Evolutionary conservation across 169 alveolate species (phyloP).

Genomic region (Plasmodium yoelii): DNA sequence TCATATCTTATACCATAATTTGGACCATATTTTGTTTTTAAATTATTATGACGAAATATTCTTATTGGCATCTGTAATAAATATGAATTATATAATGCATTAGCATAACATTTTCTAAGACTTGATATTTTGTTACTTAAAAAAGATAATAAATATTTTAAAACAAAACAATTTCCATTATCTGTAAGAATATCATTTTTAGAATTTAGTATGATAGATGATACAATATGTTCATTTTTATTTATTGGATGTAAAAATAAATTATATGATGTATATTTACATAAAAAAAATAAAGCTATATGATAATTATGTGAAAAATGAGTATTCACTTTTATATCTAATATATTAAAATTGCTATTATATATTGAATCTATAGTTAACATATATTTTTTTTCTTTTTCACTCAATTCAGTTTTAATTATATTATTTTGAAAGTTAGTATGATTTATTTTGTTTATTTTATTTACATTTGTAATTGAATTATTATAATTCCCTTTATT

Average conservation of each 20-base stretch:
- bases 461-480: not conserved
- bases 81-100: constrained; percentile 59
- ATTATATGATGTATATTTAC: constrained; percentile 70
- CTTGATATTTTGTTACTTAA: constrained; percentile 57
- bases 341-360: constrained; percentile 32
- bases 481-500: not conserved
- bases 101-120: constrained; percentile 57
- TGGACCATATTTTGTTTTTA: constrained; percentile 57
- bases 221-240: constrained; percentile 64
- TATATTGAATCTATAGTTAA: constrained; percentile 23
- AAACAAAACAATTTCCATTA: constrained; percentile 54
- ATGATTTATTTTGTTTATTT: not conserved
- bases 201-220: constrained; percentile 36
- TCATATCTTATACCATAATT: constrained; percentile 62
- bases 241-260: constrained; percentile 58
- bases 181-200: constrained; percentile 51
- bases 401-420: constrained; percentile 5
- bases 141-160: constrained; percentile 51
- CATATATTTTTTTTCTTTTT: constrained; percentile 38
- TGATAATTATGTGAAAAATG: constrained; percentile 73
- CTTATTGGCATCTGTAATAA: constrained; percentile 57
- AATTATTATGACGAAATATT: constrained; percentile 49
- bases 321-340: constrained; percentile 57
- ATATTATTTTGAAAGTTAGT: not conserved
- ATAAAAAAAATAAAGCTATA: constrained; percentile 48